A percentile compares a stretch with the other conserved stretches of the same genome.
phyloP scores from a whole-genome alignment of 257 asterid genomes.

The Nicotiana sylvestris region DNA sequence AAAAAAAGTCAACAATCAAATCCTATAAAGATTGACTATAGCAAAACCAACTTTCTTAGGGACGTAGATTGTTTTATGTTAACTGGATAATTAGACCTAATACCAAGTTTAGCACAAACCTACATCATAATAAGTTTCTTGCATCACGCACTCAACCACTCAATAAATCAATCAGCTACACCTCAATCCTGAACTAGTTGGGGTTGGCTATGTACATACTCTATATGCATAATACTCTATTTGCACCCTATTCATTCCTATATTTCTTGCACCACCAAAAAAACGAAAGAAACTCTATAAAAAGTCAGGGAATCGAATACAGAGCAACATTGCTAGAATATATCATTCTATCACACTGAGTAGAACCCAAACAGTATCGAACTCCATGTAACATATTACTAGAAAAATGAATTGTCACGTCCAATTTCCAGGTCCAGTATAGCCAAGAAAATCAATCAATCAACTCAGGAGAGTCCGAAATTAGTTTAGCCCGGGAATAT shows the following conservation, averaged over 20 bases:
- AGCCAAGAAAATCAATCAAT: background rate
- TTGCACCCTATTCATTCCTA: background rate
- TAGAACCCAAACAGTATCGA: background rate
- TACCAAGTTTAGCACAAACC: background rate
- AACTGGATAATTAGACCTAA: background rate
- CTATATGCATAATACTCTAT: background rate
- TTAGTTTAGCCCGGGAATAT: background rate
- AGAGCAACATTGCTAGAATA: background rate
- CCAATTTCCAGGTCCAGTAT: background rate
- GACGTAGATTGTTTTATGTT: no score
- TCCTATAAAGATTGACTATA: background rate
- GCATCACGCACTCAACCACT: background rate
- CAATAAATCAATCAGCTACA: background rate
- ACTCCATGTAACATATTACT: background rate
- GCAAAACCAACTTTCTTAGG: background rate
- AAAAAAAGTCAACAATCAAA: background rate
- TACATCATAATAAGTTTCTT: background rate
- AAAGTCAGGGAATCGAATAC: background rate
- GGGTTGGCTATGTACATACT: background rate
- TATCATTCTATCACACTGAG: background rate
- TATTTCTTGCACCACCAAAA: background rate
- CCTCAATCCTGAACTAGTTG: background rate
- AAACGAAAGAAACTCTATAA: background rate
- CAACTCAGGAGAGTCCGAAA: background rate
- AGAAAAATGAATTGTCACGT: background rate